Conservation (phyloP, 331 rosid species). For the Rhamnella rubrinervis region DNA sequence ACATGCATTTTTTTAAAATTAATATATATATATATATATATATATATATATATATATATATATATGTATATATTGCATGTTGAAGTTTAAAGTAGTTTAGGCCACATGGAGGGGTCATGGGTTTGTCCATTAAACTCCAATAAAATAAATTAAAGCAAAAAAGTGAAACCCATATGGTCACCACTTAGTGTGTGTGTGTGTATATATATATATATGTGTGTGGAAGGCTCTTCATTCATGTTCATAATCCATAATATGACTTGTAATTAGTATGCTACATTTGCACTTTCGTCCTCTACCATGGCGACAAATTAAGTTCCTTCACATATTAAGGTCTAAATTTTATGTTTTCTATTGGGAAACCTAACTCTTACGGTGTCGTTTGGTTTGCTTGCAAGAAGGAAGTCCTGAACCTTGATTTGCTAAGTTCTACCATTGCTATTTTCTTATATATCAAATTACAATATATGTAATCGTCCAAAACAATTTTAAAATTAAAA, state of each 20-base stretch:
- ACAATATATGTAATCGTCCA: too few species aligned
- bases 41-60: background rate
- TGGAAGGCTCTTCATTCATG: too few species aligned
- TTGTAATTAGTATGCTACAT: background rate
- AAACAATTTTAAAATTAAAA: too few species aligned
- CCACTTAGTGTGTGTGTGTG: conserved; percentile 31
- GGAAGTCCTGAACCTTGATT: too few species aligned
- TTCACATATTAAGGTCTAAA: too few species aligned
- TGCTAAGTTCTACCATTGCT: too few species aligned
- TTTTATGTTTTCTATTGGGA: too few species aligned
- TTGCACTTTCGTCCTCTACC: too few species aligned
- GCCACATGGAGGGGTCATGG: conserved; percentile 89
- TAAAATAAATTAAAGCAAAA: conserved; percentile 32
- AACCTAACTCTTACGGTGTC: too few species aligned
- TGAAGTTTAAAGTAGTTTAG: conserved; percentile 40
- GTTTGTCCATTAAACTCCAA: conserved; percentile 61
- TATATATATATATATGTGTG: background rate
- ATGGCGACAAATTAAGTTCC: too few species aligned
- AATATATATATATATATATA: conserved; percentile 1
- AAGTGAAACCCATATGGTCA: conserved; percentile 41
- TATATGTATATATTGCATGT: conserved; percentile 13
- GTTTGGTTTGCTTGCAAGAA: too few species aligned
- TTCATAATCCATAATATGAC: background rate
- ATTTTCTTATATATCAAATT: too few species aligned
- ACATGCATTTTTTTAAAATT: conserved; percentile 37